phyloP scores from a whole-genome alignment of 2,329 filamentous ascomycete genomes.

The Aspergillus brunneoviolaceus region DNA sequence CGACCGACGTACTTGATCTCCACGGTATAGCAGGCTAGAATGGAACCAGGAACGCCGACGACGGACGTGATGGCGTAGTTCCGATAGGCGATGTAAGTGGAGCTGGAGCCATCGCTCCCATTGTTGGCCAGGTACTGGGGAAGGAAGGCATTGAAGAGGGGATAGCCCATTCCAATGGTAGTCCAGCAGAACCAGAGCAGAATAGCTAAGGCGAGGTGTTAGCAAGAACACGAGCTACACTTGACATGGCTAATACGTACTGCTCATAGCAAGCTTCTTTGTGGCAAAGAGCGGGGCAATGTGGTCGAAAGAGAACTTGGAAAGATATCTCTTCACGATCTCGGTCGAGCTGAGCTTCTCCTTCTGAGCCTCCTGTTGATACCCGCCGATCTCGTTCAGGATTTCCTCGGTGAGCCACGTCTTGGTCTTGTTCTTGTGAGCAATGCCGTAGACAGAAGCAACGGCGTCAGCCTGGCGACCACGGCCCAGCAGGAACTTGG shows the following conservation, averaged over 20 bases:
- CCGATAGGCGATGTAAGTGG: slow-evolving; percentile 58
- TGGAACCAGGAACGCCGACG: slow-evolving; percentile 72
- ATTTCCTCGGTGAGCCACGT: slow-evolving; percentile 76
- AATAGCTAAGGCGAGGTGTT: slow-evolving; percentile 29
- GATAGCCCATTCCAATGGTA: slow-evolving; percentile 81
- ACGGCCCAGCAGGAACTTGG: slow-evolving; percentile 76
- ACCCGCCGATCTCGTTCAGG: slow-evolving; percentile 55
- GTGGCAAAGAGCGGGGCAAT: slow-evolving; percentile 63
- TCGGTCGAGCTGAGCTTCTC: slow-evolving; percentile 45
- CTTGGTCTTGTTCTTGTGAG: slow-evolving; percentile 65
- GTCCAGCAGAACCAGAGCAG: slow-evolving; percentile 77
- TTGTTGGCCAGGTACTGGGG: slow-evolving; percentile 75
- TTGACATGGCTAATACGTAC: slow-evolving; percentile 43
- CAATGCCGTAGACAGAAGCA: slow-evolving; percentile 75
- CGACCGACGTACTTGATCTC: slow-evolving; percentile 63
- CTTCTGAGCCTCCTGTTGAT: slow-evolving; percentile 43
- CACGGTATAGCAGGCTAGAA: slow-evolving; percentile 73
- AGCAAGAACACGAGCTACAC: slow-evolving; percentile 44
- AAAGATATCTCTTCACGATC: slow-evolving; percentile 60
- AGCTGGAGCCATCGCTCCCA: slow-evolving; percentile 37
- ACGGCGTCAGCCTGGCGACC: slow-evolving; percentile 77
- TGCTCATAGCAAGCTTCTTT: slow-evolving; percentile 50
- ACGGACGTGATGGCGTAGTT: slow-evolving; percentile 80
- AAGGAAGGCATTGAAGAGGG: slow-evolving; percentile 87
- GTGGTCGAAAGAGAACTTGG: slow-evolving; percentile 65